Evolutionary conservation across 345 rosid species (phyloP).

Genomic region (Brassica carinata): DNA sequence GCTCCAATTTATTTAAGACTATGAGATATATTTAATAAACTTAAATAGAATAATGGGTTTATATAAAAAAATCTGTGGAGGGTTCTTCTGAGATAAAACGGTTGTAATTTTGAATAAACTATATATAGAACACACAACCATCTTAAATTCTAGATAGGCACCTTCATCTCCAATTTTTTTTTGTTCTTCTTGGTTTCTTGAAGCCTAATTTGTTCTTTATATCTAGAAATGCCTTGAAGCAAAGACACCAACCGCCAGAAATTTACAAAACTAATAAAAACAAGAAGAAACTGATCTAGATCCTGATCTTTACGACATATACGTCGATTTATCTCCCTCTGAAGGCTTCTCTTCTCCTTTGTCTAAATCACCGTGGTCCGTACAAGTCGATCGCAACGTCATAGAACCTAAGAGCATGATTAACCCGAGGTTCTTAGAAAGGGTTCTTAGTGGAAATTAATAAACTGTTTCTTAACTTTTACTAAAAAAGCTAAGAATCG

Average conservation of each 20-base stretch:
- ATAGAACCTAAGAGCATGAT: constrained; percentile 14
- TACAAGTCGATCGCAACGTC: constrained; percentile 27
- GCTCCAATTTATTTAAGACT: too few relatives aligned
- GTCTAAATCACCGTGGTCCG: constrained; percentile 70
- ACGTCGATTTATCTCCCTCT: constrained; percentile 35
- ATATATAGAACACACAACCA: constrained; percentile 9
- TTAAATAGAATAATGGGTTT: too few relatives aligned
- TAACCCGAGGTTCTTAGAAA: too few relatives aligned
- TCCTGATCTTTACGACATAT: constrained; percentile 32
- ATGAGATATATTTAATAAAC: too few relatives aligned
- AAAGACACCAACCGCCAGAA: constrained; percentile 43
- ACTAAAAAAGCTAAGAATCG: neutral
- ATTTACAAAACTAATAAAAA: constrained; percentile 36
- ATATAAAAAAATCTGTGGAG: neutral
- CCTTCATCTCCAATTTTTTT: constrained; percentile 22
- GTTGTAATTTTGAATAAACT: constrained; percentile 19
- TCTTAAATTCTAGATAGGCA: constrained; percentile 5
- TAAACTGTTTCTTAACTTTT: too few relatives aligned
- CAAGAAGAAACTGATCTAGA: constrained; percentile 27
- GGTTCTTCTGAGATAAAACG: constrained; percentile 21
- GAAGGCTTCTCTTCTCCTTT: constrained; percentile 45
- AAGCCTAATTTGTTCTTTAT: neutral
- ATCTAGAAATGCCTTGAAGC: constrained; percentile 21
- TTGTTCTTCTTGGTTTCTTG: neutral
- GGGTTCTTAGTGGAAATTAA: too few relatives aligned